Base-by-base conservation (phyloP, 805 yeast genomes). In the Kuraishia piskuri region DNA sequence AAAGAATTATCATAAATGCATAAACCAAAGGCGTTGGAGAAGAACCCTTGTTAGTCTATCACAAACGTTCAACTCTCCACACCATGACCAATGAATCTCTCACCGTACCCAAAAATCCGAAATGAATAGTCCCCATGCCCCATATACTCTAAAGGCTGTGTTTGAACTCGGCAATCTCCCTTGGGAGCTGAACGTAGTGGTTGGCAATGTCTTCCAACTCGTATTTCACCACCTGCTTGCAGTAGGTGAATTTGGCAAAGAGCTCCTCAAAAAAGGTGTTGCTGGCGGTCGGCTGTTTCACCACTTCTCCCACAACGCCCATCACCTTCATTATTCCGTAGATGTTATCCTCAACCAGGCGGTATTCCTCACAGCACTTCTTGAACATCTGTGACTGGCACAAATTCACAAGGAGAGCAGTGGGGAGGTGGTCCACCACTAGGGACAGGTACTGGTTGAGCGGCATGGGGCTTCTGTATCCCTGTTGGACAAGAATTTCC, bases 191-290 rank as follows among this genome's bases (percentile, higher is more conserved):
- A 46, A 69, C 68, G 53, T 69, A 69, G 54, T 64, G 65, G 54
- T 69, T 69, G 49, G 66, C 58, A 25, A 65, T 57, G 57, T 69
- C 74, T 22, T 69, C 61, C 48, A 69, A 66, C 58, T 69, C 74
- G 48, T 55, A 67, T 22, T 56, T 51, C 26, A 69, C 56, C n/a
- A 67, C 66, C 49, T 62, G 60, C 8, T 60, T 52, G 56, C 61
- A 68, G 50, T 69, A 68, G 12, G 53, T 51, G 52, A 65, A 54
- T 37, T 65, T 68, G 31, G 61, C 53, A 46, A 53, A 52, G n/a
- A 56, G 26, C 25, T 59, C 55, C 14, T 53, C 50, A 52, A 48
- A 50, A 20, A 48, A 25, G 46, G 50, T 31, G 19, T 49, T 26
- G 17, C 22, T n/a, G 40, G 40, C 14, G 17, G 40, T 31, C 14